Conservation (phyloP, 1,284 basidiomycete genomes). For the Cutaneotrichosporon sp. region DNA sequence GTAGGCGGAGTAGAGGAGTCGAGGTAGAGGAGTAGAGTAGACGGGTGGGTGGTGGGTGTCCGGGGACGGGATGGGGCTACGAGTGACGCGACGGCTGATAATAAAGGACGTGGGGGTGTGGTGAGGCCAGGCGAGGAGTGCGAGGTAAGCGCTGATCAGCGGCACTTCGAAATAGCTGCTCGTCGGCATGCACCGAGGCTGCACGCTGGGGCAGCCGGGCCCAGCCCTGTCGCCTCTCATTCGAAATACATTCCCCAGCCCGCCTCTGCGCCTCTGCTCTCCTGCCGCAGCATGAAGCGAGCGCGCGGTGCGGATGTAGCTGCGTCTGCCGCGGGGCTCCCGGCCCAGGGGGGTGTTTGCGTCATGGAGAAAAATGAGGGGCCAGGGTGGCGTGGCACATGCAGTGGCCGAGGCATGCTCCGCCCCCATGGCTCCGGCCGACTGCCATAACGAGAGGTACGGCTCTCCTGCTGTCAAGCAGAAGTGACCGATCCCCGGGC, state of each 20-base stretch:
- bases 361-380: too few species aligned
- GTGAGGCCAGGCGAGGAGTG: background rate
- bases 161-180: background rate
- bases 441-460: too few species aligned
- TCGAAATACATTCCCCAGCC: background rate
- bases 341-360: background rate
- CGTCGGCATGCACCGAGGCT: background rate
- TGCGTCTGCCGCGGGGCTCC: background rate
- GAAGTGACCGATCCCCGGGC: too few species aligned
- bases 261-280: background rate
- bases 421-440: too few species aligned
- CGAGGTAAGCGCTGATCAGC: slow-evolving; percentile 1
- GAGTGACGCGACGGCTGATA: background rate
- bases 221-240: too few species aligned
- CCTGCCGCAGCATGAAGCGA: too few species aligned
- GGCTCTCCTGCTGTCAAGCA: too few species aligned
- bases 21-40: background rate
- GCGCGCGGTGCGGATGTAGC: background rate
- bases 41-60: background rate
- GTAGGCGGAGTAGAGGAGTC: background rate
- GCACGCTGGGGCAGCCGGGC: too few species aligned
- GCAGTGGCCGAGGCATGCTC: too few species aligned
- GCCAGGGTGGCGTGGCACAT: too few species aligned
- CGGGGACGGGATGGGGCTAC: background rate
- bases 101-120: background rate